A percentile compares a stretch with the other conserved stretches of the same genome.
phyloP scores from a whole-genome alignment of 2,329 filamentous ascomycete genomes.

The Aspergillus bombycis region DNA sequence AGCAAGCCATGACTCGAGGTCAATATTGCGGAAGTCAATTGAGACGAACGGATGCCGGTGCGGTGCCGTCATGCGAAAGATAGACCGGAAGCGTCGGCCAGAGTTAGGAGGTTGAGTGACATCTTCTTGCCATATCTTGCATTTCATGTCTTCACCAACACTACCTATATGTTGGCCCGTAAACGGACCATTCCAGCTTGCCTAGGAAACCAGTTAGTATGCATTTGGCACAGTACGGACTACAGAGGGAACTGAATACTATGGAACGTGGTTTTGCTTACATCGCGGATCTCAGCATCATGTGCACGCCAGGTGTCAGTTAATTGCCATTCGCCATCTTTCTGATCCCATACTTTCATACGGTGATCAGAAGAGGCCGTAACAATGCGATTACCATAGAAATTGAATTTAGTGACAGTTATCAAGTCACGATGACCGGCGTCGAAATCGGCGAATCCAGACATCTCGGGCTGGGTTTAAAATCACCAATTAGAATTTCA shows the following conservation, averaged over 20 bases:
- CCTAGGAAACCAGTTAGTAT: constrained; percentile 53
- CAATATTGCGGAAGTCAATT: constrained; percentile 83
- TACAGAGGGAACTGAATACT: constrained; percentile 18
- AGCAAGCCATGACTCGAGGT: constrained; percentile 81
- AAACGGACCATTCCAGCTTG: constrained; percentile 91
- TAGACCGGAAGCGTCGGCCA: constrained; percentile 77
- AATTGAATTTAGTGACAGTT: constrained; percentile 85
- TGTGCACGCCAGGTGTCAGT: constrained; percentile 90
- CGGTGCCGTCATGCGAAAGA: constrained; percentile 64
- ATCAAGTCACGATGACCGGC: constrained; percentile 65
- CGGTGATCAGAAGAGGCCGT: constrained; percentile 91
- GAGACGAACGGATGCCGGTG: constrained; percentile 74
- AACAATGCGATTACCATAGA: constrained; percentile 87
- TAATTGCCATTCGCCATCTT: constrained; percentile 74
- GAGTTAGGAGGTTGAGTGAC: constrained; percentile 72
- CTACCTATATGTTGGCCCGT: constrained; percentile 87
- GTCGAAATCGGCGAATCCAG: constrained; percentile 48
- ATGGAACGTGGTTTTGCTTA: constrained; percentile 47
- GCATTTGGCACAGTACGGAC: constrained; percentile 18
- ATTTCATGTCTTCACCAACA: constrained; percentile 84
- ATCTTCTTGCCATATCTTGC: constrained; percentile 93
- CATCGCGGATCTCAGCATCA: constrained; percentile 86
- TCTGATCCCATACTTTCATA: constrained; percentile 84
- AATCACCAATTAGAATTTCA: constrained; percentile 14
- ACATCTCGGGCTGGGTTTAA: constrained; percentile 35